Evolutionary conservation across 305 asterid species (phyloP), one percentile per base, ranked within the genome.

Genomic region (Lippia alba): DNA sequence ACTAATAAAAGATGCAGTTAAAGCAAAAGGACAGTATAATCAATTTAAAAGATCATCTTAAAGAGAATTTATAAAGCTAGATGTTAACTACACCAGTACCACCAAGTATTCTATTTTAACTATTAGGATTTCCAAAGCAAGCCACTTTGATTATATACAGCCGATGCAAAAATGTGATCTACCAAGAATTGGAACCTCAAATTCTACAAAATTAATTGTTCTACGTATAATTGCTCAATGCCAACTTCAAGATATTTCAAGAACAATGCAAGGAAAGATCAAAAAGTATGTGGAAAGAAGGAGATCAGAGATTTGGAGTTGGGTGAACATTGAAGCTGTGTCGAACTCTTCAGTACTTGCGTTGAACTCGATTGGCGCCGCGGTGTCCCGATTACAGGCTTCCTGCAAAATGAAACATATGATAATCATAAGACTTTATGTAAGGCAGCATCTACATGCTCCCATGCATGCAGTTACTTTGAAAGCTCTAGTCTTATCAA

Each of bases 261-360:
- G 36, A 32, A 8, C 6, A 54, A 5, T 60, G 65, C 32, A 67
- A 64, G 34, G 50, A 41, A 62, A 40, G 56, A n/a, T n/a, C n/a
- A n/a, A n/a, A n/a, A n/a, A n/a, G n/a, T n/a, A n/a, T 46, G 44
- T n/a, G 66, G 40, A 45, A 46, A 46, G 46, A 67, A 10, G 30
- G 1, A 3, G 44, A 44, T 84, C 81, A 87, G 75, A 14, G 91
- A 32, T 61, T 73, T 81, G 17, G 60, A 71, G 77, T 84, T 82
- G 40, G 81, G 70, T 24, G 82, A 61, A 67, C 83, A 74, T 63
- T 73, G 84, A 77, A 80, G 72, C 32, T 40, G 91, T 81, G 78
- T 89, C 94, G 12, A 77, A 73, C 72, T 87, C 96, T 66, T 89
- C 92, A 6, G 63, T n/a, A n/a, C n/a, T 76, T 63, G 77, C 93